Evolutionary conservation across 1,284 basidiomycete genomes (phyloP), one percentile per base, ranked within the genome.

Genomic region (Pseudomicrostroma phylloplanum): DNA sequence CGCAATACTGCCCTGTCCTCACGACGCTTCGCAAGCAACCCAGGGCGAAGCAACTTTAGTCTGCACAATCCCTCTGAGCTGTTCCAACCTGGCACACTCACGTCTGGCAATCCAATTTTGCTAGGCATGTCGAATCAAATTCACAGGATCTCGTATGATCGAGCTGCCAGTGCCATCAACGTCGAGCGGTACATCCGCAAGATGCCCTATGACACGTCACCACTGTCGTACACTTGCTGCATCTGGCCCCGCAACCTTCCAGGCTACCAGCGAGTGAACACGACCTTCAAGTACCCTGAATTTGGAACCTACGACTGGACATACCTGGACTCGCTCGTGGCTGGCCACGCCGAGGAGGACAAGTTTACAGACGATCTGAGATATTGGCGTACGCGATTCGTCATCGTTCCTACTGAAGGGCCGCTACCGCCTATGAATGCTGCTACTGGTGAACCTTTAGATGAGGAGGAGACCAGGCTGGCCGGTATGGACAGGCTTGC

Each of bases 91-190:
- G 77, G 74, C 55, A 78, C 71, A 48, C 62, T 78, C 21, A 65
- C 73, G 12, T 67, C 71, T 13, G 77, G 77, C 39, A 72, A 72
- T 55, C 89, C 92, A 0, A 88, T 96, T 23, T 96, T 90, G 81
- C 83, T 97, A 58, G 91, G 91, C 69, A 92, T 93, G 85, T 89
- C 88, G 75, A 96, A 94, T 78, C 92, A 96, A 80, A 91, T 97
- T 56, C 93, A 97, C 79, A 85, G 89, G 30, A 88, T 97, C 68
- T 87, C 88, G 21, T 97, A 92, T 72, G 83, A 84, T 66, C 79
- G 81, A 61, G 87, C 86, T 21, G 89, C 89, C 19, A 89, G 92
- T 69, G 85, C 87, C 21, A 90, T 96, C 66, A 88, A 92, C 70
- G 91, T 97, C 11, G 85, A 89, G 73, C 84, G 92, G 23, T 92